Percentiles rank a stretch among this genome's conserved stretches.
phyloP scores from a whole-genome alignment of 768 basidiomycete species.

The Agaricus sinodeliciosus region DNA sequence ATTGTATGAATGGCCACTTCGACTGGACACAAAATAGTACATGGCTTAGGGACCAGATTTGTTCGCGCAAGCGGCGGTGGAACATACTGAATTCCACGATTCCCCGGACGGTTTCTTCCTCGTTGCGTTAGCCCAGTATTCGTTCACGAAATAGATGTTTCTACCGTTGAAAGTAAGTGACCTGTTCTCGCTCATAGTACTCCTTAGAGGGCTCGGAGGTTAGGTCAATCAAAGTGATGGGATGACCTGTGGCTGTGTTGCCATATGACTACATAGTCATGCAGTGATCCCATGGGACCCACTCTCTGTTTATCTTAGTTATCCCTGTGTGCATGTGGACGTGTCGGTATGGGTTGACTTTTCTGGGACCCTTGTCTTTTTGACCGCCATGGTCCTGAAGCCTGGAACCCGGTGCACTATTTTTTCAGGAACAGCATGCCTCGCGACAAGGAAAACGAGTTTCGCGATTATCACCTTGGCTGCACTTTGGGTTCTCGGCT shows the following conservation, averaged over 20 bases:
- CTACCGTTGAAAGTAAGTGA: conserved; percentile 26
- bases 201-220: not conserved
- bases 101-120: conserved; percentile 53
- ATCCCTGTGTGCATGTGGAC: no score
- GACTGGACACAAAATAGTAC: no score
- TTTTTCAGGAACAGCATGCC: no score
- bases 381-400: no score
- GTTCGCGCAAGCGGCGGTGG: not conserved
- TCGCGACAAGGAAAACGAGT: not conserved
- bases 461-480: not conserved
- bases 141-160: not conserved
- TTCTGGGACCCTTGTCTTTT: no score
- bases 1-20: conserved; percentile 93
- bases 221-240: no score
- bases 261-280: no score
- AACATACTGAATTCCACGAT: conserved; percentile 67
- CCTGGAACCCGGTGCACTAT: no score
- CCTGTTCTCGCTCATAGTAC: conserved; percentile 12
- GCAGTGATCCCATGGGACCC: no score
- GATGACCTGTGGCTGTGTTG: not conserved
- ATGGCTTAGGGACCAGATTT: not conserved
- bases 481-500: not conserved
- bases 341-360: no score
- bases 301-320: no score
- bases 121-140: not conserved